phyloP scores from a whole-genome alignment of 1,284 basidiomycete genomes.

The Rhodotorula sp. region DNA sequence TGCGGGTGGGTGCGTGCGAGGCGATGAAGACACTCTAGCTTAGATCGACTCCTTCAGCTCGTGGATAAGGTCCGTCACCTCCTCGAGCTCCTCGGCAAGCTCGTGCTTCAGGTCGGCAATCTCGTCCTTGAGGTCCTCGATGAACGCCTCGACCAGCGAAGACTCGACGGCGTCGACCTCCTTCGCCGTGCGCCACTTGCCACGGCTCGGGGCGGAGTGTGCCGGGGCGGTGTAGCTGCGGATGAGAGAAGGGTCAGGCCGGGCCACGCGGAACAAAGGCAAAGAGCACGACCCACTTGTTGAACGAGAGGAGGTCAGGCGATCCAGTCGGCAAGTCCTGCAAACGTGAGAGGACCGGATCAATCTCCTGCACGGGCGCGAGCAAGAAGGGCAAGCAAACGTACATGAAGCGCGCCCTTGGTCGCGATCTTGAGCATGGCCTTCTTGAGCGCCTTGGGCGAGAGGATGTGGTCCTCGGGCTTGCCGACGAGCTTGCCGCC shows the following conservation, averaged over 20 bases:
- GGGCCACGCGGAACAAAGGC: conserved; percentile 48
- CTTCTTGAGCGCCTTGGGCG: conserved; percentile 71
- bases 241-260: conserved; percentile 70
- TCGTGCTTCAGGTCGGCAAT: conserved; percentile 26
- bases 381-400: neutral
- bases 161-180: neutral
- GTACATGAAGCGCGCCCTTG: conserved; percentile 56
- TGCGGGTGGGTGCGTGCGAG: neutral
- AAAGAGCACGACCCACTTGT: conserved; percentile 57
- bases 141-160: conserved; percentile 21
- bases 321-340: conserved; percentile 60
- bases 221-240: conserved; percentile 58
- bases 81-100: conserved; percentile 25
- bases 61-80: conserved; percentile 20
- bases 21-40: neutral
- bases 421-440: conserved; percentile 67
- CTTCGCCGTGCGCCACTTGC: conserved; percentile 6
- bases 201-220: neutral
- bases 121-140: conserved; percentile 31
- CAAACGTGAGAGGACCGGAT: neutral
- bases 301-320: conserved; percentile 74
- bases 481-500: conserved; percentile 13
- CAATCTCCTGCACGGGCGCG: neutral
- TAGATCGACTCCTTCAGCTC: neutral
- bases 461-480: conserved; percentile 52